Base-by-base conservation (phyloP, 2,329 filamentous ascomycete genomes). In the Pyrenophora seminiperda region DNA sequence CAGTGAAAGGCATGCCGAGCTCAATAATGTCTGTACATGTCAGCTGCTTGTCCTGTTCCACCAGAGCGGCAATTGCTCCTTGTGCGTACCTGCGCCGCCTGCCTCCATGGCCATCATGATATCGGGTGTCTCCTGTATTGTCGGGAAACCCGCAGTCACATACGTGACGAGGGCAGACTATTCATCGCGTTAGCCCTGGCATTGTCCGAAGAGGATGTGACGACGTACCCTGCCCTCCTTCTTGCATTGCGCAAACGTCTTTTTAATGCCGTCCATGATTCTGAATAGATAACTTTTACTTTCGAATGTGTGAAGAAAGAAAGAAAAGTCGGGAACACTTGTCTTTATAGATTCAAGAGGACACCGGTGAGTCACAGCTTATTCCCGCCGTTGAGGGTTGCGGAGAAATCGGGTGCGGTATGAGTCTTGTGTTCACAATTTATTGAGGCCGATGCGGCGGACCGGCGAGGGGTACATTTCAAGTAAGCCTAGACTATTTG, bases 1-100 rank as follows among this genome's bases (percentile, higher is more conserved):
- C 94, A 67, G 93, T 97, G 78, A 99, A 99, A 43, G 94, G 94
- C 48, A 96, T 86, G 57, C 93, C 94, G 62, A 99, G 85, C 76
- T 99, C 94, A 67, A 99, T 95, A 53, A 99, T 80, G 74, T 99
- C 94, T 91, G 62, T 5, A 41, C 11, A 42, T 33, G 55, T 62
- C 48, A 68, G 62, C 63, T 50, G 45, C 27, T 36, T 36, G 18
- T 19, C 38, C 29, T 9, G 1, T 15, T 9, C 3, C 13, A 10
- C 33, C 14, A 10, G 3, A 4, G 38, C 13, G 7, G 7, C 31
- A 32, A 37, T 41, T 41, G 37, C 47, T 46, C 20, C 10, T 38
- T 36, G 33, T 50, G 57, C 81, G 63, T 79, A 94, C 90, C 90
- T 66, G 93, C 87, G 62, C 94, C 94, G 68, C 94, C 94, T 72